Evolutionary conservation across 1,284 basidiomycete species (phyloP).

Genomic region (Grifola frondosa): DNA sequence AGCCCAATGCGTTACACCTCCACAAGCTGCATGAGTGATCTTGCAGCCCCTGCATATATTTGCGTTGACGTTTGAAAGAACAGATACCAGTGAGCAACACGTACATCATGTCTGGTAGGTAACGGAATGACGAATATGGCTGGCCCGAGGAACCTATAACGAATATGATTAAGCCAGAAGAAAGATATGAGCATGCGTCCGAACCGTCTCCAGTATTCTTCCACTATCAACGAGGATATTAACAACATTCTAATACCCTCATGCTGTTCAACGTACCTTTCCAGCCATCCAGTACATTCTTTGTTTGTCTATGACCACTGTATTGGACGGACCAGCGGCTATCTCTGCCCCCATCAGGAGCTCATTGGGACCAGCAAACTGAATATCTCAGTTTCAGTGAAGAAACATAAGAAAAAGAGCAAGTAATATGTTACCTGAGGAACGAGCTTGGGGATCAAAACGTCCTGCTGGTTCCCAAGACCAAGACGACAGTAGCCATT

Average conservation of each 20-base stretch:
- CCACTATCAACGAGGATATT: slow-evolving; percentile 55
- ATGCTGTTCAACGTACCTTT: slow-evolving; percentile 49
- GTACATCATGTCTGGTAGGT: slow-evolving; percentile 79
- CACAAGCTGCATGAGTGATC: slow-evolving; percentile 64
- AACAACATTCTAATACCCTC: neutral
- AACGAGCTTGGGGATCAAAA: slow-evolving; percentile 72
- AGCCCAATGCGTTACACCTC: slow-evolving; percentile 90
- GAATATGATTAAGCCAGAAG: slow-evolving; percentile 8
- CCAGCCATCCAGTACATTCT: slow-evolving; percentile 85
- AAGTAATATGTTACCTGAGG: slow-evolving; percentile 51
- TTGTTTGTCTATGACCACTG: slow-evolving; percentile 82
- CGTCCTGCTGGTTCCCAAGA: slow-evolving; percentile 83
- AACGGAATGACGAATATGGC: slow-evolving; percentile 80
- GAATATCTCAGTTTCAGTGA: slow-evolving; percentile 6
- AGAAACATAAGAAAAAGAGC: neutral
- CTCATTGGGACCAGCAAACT: slow-evolving; percentile 76
- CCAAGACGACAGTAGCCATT: slow-evolving; percentile 81
- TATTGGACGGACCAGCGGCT: slow-evolving; percentile 80
- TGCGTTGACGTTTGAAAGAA: slow-evolving; percentile 4
- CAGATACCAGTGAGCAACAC: slow-evolving; percentile 20
- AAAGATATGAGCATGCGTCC: slow-evolving; percentile 22
- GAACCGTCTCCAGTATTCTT: slow-evolving; percentile 89
- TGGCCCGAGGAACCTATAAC: slow-evolving; percentile 70
- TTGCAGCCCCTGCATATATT: slow-evolving; percentile 62
- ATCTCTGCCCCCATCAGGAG: slow-evolving; percentile 65